A percentile compares a stretch with the other conserved stretches of the same genome.
These are phyloP conservation scores for Zymoseptoria pseudotritici DNA, from an alignment of 2,329 filamentous ascomycete species.

Conservation along the genomic window DNA sequence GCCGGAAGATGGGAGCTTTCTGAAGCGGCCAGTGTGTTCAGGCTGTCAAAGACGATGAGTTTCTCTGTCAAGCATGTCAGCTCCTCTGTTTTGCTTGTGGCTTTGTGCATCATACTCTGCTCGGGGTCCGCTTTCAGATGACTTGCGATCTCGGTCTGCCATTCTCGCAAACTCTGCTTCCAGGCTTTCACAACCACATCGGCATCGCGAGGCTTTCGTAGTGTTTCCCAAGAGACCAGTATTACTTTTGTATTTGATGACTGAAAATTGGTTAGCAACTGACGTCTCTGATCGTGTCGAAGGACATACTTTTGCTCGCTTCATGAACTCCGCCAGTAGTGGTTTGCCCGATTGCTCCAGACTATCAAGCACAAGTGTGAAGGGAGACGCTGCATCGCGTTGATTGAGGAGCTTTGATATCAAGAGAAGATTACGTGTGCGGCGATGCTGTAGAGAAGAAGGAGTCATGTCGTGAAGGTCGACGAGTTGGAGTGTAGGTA, in stretches of 20 bases:
- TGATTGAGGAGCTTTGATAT: conserved; percentile 75
- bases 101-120: conserved; percentile 10
- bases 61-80: conserved; percentile 44
- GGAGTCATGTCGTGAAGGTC: conserved; percentile 44
- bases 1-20: conserved; percentile 54
- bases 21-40: conserved; percentile 58
- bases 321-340: conserved; percentile 65
- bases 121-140: conserved; percentile 15
- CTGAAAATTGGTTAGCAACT: conserved; percentile 33
- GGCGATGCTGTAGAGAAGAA: conserved; percentile 56
- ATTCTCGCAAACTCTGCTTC: conserved; percentile 22
- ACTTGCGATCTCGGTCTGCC: conserved; percentile 25
- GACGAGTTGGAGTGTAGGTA: not conserved
- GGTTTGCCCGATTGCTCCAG: conserved; percentile 72
- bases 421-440: conserved; percentile 76
- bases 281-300: not conserved
- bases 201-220: conserved; percentile 55
- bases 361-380: conserved; percentile 78
- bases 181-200: conserved; percentile 55
- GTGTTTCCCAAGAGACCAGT: conserved; percentile 70
- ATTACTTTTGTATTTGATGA: conserved; percentile 61
- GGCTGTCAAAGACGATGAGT: conserved; percentile 71
- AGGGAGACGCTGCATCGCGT: conserved; percentile 71
- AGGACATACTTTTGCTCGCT: conserved; percentile 59
- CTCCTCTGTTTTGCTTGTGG: not conserved